Conservation (phyloP, 2,329 filamentous ascomycete species). For the Penicillium concentricum region DNA sequence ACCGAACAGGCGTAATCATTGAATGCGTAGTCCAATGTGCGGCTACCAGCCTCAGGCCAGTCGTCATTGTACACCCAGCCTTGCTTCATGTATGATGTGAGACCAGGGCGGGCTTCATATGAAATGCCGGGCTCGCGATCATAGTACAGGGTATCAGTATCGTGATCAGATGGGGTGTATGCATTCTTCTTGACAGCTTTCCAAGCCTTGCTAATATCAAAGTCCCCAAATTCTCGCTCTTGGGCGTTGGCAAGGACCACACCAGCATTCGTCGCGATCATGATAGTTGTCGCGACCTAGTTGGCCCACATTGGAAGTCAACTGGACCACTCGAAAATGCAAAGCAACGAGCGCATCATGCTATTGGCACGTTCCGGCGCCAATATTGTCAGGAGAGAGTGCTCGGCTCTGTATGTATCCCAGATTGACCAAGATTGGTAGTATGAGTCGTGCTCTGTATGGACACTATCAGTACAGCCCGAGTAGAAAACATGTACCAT, state of each 20-base stretch:
- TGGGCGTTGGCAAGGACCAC: slow-evolving; percentile 51
- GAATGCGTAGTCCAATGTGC: slow-evolving; percentile 51
- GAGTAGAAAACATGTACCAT: slow-evolving; percentile 41
- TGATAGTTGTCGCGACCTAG: slow-evolving; percentile 52
- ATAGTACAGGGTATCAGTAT: slow-evolving; percentile 48
- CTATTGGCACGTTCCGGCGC: slow-evolving; percentile 48
- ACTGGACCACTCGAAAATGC: slow-evolving; percentile 50
- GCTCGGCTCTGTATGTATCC: slow-evolving; percentile 52
- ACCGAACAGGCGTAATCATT: slow-evolving; percentile 47
- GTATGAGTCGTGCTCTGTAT: slow-evolving; percentile 46
- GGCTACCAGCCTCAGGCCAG: slow-evolving; percentile 49
- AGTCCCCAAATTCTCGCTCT: slow-evolving; percentile 43
- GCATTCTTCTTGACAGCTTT: slow-evolving; percentile 47
- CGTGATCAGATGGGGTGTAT: slow-evolving; percentile 46
- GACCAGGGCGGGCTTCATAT: slow-evolving; percentile 48
- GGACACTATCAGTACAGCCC: slow-evolving; percentile 49
- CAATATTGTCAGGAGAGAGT: slow-evolving; percentile 48
- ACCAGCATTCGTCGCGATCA: slow-evolving; percentile 52
- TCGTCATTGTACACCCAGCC: slow-evolving; percentile 51
- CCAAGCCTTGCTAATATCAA: slow-evolving; percentile 48
- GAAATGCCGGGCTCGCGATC: slow-evolving; percentile 49
- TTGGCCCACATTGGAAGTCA: slow-evolving; percentile 53
- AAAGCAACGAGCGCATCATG: slow-evolving; percentile 49
- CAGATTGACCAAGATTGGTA: slow-evolving; percentile 54
- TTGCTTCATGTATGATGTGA: slow-evolving; percentile 46